Conservation (phyloP, 805 yeast species). For the Gaillardinia entomophila region DNA sequence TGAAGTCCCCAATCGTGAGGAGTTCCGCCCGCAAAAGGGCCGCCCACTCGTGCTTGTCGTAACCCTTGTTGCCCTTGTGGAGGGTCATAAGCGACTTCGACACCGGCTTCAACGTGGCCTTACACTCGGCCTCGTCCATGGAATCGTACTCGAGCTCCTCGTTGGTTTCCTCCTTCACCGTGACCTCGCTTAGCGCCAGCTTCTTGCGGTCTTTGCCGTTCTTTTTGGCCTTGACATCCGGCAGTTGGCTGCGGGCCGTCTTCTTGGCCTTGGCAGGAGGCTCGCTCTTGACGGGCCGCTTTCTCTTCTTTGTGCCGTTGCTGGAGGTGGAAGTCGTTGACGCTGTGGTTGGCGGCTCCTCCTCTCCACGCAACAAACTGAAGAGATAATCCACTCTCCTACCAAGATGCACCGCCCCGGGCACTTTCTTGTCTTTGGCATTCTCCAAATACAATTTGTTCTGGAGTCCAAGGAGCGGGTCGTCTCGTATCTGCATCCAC, state of each 20-base stretch:
- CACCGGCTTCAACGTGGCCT: conserved; percentile 57
- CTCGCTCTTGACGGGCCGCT: conserved; percentile 12
- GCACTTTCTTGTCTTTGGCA: conserved; percentile 53
- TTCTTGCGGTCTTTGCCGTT: too few relatives aligned
- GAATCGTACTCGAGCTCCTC: conserved; percentile 58
- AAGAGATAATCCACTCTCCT: conserved; percentile 88
- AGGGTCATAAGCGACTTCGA: conserved; percentile 59
- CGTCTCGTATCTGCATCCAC: conserved; percentile 92
- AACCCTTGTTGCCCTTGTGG: conserved; percentile 65
- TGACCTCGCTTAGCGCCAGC: conserved; percentile 1
- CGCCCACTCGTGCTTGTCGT: conserved; percentile 76
- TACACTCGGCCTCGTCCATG: conserved; percentile 72
- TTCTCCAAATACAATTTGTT: conserved; percentile 71
- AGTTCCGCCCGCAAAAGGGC: conserved; percentile 61
- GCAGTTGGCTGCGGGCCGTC: not conserved
- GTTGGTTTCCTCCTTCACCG: conserved; percentile 13
- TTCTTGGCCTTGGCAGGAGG: conserved; percentile 7
- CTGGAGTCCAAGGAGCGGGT: conserved; percentile 81
- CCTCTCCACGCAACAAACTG: conserved; percentile 59
- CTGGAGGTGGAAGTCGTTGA: conserved; percentile 3
- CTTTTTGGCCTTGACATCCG: not conserved
- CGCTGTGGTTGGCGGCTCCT: conserved; percentile 15
- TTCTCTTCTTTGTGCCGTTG: conserved; percentile 11
- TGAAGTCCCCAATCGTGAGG: conserved; percentile 68
- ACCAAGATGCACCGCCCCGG: conserved; percentile 87